Percentiles rank a stretch among this genome's conserved stretches.
These are phyloP conservation scores for Boletus rubroflammeus DNA, from an alignment of 768 basidiomycete species.

Conservation along the genomic window DNA sequence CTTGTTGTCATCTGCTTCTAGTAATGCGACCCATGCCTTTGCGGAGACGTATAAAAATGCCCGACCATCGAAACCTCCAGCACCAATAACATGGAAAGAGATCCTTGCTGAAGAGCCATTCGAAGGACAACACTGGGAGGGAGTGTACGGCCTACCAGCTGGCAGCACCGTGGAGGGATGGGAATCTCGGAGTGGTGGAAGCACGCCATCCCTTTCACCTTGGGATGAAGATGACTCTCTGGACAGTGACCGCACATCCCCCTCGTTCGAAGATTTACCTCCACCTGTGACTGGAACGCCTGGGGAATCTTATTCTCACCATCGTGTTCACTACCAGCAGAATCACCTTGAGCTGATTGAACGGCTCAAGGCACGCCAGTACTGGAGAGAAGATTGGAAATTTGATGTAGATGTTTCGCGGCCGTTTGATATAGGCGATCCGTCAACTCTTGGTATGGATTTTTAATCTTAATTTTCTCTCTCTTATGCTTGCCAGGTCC, in stretches of 20 bases:
- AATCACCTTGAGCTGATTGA: constrained; percentile 56
- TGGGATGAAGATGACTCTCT: constrained; percentile 49
- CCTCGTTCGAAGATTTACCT: constrained; percentile 14
- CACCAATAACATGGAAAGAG: constrained; percentile 66
- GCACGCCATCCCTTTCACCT: constrained; percentile 66
- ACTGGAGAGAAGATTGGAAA: constrained; percentile 70
- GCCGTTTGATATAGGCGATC: constrained; percentile 62
- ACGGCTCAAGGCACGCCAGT: constrained; percentile 58
- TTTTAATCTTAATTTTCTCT: neutral
- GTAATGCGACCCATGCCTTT: constrained; percentile 43
- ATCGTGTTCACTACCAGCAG: constrained; percentile 1
- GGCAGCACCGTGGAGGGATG: constrained; percentile 44
- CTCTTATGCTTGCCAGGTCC: constrained; percentile 38
- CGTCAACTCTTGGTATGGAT: constrained; percentile 64
- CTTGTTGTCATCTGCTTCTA: constrained; percentile 52
- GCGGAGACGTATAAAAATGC: constrained; percentile 53
- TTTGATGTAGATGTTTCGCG: constrained; percentile 40
- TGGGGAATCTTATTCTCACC: neutral
- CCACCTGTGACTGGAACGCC: neutral
- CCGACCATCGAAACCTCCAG: constrained; percentile 23
- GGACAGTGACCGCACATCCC: constrained; percentile 15
- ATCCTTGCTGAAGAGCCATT: constrained; percentile 81
- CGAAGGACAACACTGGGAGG: constrained; percentile 84
- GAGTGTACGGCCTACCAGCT: constrained; percentile 54
- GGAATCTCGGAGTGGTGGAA: constrained; percentile 49